Evolutionary conservation across 441 rosid genomes (phyloP).

Genomic region (Manihot esculenta): DNA sequence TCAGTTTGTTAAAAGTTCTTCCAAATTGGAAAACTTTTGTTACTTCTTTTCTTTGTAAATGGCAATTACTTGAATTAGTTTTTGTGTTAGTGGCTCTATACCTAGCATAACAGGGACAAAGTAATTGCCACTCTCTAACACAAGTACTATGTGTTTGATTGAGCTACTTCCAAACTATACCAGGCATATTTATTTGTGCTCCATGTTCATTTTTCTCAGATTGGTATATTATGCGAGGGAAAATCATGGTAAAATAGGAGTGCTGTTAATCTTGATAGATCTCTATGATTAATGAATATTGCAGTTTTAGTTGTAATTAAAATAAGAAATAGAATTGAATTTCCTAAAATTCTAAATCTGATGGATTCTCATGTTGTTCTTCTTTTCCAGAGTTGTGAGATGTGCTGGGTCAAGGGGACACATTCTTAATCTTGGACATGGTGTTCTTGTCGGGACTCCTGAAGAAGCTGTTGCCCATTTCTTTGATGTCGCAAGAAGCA

Average conservation of each 20-base stretch:
- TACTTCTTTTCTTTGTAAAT: too few species aligned
- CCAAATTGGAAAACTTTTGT: background rate
- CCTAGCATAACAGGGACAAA: background rate
- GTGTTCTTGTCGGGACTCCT: constrained; percentile 94
- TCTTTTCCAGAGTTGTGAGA: constrained; percentile 67
- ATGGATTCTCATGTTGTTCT: constrained; percentile 6
- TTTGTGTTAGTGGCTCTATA: background rate
- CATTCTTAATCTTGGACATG: constrained; percentile 90
- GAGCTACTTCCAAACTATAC: constrained; percentile 4
- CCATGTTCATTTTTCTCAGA: background rate
- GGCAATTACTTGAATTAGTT: background rate
- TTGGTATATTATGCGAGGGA: background rate
- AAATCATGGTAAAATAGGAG: constrained; percentile 3
- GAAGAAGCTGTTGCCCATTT: constrained; percentile 95
- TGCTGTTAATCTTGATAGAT: constrained; percentile 9
- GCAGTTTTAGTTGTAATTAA: constrained; percentile 14
- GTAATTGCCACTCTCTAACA: background rate
- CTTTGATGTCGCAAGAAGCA: constrained; percentile 73
- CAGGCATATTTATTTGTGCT: background rate
- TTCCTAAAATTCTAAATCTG: constrained; percentile 7
- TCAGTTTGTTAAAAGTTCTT: background rate
- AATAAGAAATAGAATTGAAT: background rate
- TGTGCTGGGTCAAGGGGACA: constrained; percentile 85
- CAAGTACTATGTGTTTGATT: constrained; percentile 6
- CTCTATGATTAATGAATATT: constrained; percentile 16